Percentiles rank a stretch among this genome's conserved stretches.
These are phyloP conservation scores for Trichoderma reesei DNA, from an alignment of 495 filamentous ascomycete species.

Conservation along the genomic window DNA sequence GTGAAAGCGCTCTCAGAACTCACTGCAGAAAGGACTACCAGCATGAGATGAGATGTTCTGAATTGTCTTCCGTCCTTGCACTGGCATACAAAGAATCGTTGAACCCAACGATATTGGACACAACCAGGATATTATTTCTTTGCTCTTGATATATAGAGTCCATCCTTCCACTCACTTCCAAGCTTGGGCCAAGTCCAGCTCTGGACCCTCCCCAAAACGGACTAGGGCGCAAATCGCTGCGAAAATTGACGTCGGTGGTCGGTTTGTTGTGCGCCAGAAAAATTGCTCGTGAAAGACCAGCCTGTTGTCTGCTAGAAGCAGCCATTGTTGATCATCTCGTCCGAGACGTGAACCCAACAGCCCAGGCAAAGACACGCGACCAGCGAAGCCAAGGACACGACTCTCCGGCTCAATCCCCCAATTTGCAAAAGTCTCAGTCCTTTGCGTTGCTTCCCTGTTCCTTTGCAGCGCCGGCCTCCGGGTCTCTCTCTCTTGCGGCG, in stretches of 20 bases:
- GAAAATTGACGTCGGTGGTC: not conserved
- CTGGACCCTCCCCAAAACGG: not conserved
- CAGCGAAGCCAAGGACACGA: not conserved
- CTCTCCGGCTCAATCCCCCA: not conserved
- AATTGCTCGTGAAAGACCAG: slow-evolving; percentile 4
- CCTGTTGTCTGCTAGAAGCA: not conserved
- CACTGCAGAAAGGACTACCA: too few relatives aligned
- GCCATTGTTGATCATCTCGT: not conserved
- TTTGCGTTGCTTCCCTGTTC: not conserved
- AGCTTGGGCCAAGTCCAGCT: not conserved
- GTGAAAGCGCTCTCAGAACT: too few relatives aligned
- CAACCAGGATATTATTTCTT: too few relatives aligned
- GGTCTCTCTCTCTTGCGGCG: not conserved
- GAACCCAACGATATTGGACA: too few relatives aligned
- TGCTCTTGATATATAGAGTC: too few relatives aligned
- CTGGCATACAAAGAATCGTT: too few relatives aligned
- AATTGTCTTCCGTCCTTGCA: too few relatives aligned
- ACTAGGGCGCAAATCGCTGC: not conserved
- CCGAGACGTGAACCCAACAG: not conserved
- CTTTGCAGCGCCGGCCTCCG: not conserved
- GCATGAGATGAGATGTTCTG: too few relatives aligned
- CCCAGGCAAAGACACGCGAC: not conserved
- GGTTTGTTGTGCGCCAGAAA: not conserved
- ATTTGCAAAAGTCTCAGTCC: too few relatives aligned
- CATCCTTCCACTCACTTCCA: not conserved